These are phyloP conservation scores for Drechslerella stenobrocha DNA, from an alignment of 2,329 filamentous ascomycete genomes.

Conservation along the genomic window DNA sequence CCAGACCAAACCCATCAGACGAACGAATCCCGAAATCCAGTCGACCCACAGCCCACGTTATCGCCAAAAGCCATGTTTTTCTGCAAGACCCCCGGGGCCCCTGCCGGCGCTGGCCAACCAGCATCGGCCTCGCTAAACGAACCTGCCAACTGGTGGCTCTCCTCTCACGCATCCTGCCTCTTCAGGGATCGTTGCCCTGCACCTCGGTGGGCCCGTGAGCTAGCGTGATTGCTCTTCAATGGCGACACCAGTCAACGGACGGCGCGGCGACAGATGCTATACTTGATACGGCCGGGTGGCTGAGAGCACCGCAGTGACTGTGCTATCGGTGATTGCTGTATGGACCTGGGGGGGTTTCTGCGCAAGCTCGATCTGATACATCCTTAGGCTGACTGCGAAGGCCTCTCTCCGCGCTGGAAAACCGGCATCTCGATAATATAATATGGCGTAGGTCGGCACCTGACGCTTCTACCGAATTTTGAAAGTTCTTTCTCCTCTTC, in stretches of 20 bases:
- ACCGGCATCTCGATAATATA: too few relatives aligned
- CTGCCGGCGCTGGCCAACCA: not conserved
- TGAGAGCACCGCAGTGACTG: too few relatives aligned
- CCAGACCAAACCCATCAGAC: not conserved
- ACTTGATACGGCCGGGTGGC: not conserved
- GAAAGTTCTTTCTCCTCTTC: too few relatives aligned
- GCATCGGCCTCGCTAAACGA: not conserved
- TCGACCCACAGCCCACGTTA: not conserved
- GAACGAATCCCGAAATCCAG: not conserved
- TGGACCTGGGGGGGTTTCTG: too few relatives aligned
- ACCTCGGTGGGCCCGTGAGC: not conserved
- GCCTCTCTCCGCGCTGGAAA: too few relatives aligned
- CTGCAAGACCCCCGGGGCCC: not conserved
- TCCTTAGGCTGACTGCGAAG: too few relatives aligned
- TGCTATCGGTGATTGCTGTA: too few relatives aligned
- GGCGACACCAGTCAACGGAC: conserved; percentile 3
- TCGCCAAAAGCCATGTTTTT: too few relatives aligned
- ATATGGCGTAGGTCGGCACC: too few relatives aligned
- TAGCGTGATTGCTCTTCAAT: conserved; percentile 4
- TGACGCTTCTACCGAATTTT: too few relatives aligned
- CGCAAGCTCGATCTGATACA: too few relatives aligned
- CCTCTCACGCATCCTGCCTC: not conserved
- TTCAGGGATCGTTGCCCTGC: not conserved
- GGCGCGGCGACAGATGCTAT: not conserved
- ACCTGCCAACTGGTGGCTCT: not conserved